These are phyloP conservation scores for Xerocomellus chrysenteron DNA, from an alignment of 768 basidiomycete genomes.

Conservation along the genomic window DNA sequence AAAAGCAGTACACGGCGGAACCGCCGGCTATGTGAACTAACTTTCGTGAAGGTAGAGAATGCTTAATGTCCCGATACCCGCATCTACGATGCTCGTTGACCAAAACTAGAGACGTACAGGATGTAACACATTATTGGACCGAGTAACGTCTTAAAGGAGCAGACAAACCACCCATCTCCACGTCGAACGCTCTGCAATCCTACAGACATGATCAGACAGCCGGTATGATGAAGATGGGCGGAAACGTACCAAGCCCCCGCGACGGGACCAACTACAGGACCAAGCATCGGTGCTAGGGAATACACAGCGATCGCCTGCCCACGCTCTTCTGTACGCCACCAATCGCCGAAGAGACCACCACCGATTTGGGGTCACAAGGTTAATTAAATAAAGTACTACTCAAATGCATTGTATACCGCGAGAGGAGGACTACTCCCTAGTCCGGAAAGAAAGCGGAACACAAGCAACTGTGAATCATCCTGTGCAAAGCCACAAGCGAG, in stretches of 20 bases:
- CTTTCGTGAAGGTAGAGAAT: slow-evolving; percentile 63
- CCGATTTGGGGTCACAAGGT: slow-evolving; percentile 43
- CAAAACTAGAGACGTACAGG: slow-evolving; percentile 47
- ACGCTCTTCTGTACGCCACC: slow-evolving; percentile 59
- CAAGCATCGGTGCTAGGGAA: slow-evolving; percentile 62
- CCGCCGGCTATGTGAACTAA: slow-evolving; percentile 28
- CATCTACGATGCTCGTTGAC: slow-evolving; percentile 61
- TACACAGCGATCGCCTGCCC: slow-evolving; percentile 65
- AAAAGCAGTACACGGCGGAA: slow-evolving; percentile 5
- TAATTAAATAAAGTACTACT: neutral
- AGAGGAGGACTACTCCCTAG: slow-evolving; percentile 73
- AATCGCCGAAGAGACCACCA: slow-evolving; percentile 63
- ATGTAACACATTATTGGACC: neutral
- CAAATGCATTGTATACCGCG: slow-evolving; percentile 29
- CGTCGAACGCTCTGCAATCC: slow-evolving; percentile 56
- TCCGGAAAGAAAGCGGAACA: slow-evolving; percentile 67
- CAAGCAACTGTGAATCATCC: slow-evolving; percentile 56
- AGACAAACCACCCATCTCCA: slow-evolving; percentile 70
- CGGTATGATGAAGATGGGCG: neutral
- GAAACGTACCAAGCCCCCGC: slow-evolving; percentile 54
- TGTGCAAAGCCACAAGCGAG: slow-evolving; percentile 62
- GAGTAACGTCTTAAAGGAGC: neutral
- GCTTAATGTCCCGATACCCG: slow-evolving; percentile 52
- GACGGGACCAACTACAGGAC: slow-evolving; percentile 62
- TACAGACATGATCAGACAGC: slow-evolving; percentile 17